Percentiles rank a stretch among this genome's conserved stretches.
Evolutionary conservation across 345 rosid genomes (phyloP).

Genomic region (Salix caprea): DNA sequence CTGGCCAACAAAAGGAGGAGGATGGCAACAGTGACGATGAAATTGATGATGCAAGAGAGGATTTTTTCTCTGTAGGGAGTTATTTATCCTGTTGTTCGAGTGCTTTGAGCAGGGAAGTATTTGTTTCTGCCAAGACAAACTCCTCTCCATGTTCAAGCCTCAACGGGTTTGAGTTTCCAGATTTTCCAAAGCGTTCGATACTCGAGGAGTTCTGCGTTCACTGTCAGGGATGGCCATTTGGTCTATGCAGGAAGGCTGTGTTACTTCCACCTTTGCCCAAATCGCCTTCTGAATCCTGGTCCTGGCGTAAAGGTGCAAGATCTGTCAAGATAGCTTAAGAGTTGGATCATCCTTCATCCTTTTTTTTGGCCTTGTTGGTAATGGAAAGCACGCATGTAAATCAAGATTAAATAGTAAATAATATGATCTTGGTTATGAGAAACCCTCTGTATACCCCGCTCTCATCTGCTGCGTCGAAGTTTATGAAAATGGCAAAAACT

Average conservation of each 20-base stretch:
- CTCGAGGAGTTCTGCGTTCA: slow-evolving; percentile 65
- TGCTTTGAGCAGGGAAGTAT: slow-evolving; percentile 49
- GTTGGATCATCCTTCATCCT: slow-evolving; percentile 8
- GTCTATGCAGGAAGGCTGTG: slow-evolving; percentile 68
- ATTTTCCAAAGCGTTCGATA: slow-evolving; percentile 46
- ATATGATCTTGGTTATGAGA: background rate
- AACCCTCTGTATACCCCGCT: background rate
- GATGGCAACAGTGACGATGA: slow-evolving; percentile 5
- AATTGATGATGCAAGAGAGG: slow-evolving; percentile 32
- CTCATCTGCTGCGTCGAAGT: background rate
- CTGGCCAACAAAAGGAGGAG: background rate
- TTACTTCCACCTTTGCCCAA: slow-evolving; percentile 89
- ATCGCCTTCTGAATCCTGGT: slow-evolving; percentile 88
- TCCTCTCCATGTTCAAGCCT: slow-evolving; percentile 61
- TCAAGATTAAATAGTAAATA: background rate
- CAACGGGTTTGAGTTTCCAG: slow-evolving; percentile 34
- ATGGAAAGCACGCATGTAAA: background rate
- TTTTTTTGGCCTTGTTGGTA: background rate
- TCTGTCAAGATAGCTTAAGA: slow-evolving; percentile 29
- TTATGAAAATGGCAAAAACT: background rate
- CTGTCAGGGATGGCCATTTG: slow-evolving; percentile 92
- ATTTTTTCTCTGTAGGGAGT: slow-evolving; percentile 57
- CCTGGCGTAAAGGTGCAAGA: slow-evolving; percentile 58
- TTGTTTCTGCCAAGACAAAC: slow-evolving; percentile 48
- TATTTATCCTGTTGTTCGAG: slow-evolving; percentile 62